Evolutionary conservation across 192 early-diverging fungal species (phyloP), one percentile per base, ranked within the genome.

Genomic region (Backusella australiensis): DNA sequence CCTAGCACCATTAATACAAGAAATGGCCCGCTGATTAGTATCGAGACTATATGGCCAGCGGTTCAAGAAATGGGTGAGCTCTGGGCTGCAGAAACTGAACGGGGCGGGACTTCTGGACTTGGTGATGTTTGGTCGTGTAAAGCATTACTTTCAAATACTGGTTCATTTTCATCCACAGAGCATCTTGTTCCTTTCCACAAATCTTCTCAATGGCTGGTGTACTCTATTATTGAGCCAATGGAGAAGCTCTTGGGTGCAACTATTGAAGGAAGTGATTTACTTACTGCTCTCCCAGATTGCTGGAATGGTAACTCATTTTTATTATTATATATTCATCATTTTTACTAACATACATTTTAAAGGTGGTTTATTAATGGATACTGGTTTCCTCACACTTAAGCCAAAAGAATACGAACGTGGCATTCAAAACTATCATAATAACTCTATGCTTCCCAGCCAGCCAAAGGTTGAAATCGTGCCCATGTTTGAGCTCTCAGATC

Each of bases 181-280:
- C 80, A 83, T 63, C 84, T 93, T 70, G 90, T 95, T 39, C 80
- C 92, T 14, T 96, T 97, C 84, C 95, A 98, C 83, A 97, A 96
- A 72, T 87, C 96, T 49, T 94, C 95, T 4, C 96, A 98, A 82
- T 98, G 96, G 96, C 86, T 98, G 39, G 92, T 94, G 6, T 97
- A 96, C 84, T 96, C 95, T 1, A 84, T 97, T 46, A 90, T 96
- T 80, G 96, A 97, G 41, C 91, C 94, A 9, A 78, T 97, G 12
- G 85, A 86, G 44, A 86, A 85, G 9, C 36, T 85, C 17, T 36
- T 83, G 15, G 78, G 79, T 34, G 77, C 86, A 23, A 86, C 69
- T 17, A 84, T 93, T 68, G 81, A 82, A 34, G 92, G 90, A n/a
- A 82, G 89, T 17, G 89, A 93, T 52, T 76, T 84, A 4, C 85